A percentile compares a stretch with the other conserved stretches of the same genome.
Evolutionary conservation across 1,284 basidiomycete species (phyloP).

Genomic region (Rhizopogon parksii): DNA sequence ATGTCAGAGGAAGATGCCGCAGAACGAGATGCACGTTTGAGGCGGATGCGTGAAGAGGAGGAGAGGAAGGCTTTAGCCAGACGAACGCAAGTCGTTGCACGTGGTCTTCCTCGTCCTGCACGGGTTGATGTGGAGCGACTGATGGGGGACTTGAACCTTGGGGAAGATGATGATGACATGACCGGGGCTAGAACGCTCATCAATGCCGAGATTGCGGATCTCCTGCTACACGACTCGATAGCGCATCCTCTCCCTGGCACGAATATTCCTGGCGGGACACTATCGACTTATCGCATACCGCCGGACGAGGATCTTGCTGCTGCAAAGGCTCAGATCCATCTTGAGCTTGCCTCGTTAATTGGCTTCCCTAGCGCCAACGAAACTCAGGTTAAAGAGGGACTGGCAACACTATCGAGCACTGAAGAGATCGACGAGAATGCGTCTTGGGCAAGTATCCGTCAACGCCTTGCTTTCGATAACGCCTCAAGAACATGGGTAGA

Average conservation of each 20-base stretch:
- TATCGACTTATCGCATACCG: slow-evolving; percentile 70
- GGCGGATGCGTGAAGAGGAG: slow-evolving; percentile 68
- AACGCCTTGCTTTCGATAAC: slow-evolving; percentile 59
- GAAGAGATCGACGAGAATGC: slow-evolving; percentile 50
- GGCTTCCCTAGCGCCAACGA: slow-evolving; percentile 83
- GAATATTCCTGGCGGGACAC: slow-evolving; percentile 66
- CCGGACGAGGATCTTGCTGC: slow-evolving; percentile 70
- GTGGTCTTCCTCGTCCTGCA: slow-evolving; percentile 79
- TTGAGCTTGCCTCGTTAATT: slow-evolving; percentile 72
- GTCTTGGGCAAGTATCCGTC: slow-evolving; percentile 66
- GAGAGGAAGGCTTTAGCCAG: slow-evolving; percentile 74
- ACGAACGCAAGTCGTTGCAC: slow-evolving; percentile 78
- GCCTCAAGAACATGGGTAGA: slow-evolving; percentile 63
- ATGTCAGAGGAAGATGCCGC: slow-evolving; percentile 82
- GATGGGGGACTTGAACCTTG: slow-evolving; percentile 50
- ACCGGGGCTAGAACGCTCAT: slow-evolving; percentile 60
- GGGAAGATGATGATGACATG: slow-evolving; percentile 42
- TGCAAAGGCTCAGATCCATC: slow-evolving; percentile 71
- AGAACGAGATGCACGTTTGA: slow-evolving; percentile 80
- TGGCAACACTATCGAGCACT: slow-evolving; percentile 54
- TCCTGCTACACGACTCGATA: slow-evolving; percentile 87
- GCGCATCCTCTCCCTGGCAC: slow-evolving; percentile 88
- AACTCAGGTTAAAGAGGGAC: slow-evolving; percentile 69
- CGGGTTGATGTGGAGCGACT: slow-evolving; percentile 71
- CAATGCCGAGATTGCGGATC: slow-evolving; percentile 70